A percentile compares a stretch with the other conserved stretches of the same genome.
Conservation (phyloP, 1,139 yeast genomes). For the Pneumocystis murina region DNA sequence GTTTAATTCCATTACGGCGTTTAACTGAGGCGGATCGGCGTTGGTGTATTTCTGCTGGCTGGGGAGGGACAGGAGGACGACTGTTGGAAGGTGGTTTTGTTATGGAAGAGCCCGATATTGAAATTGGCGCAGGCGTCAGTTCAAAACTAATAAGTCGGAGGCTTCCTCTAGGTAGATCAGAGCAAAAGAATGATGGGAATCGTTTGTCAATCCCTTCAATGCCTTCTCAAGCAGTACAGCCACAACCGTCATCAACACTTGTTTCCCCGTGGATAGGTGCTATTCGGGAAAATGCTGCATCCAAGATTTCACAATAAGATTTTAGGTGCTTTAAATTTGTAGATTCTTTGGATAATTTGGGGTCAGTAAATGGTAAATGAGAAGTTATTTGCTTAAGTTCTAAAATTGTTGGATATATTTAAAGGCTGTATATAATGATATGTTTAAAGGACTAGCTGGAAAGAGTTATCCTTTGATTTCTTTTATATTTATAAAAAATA, state of each 20-base stretch:
- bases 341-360: background rate
- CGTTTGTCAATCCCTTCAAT: background rate
- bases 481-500: too few species aligned
- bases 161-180: background rate
- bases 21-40: slow-evolving; percentile 84
- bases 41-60: slow-evolving; percentile 82
- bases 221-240: background rate
- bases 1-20: slow-evolving; percentile 71
- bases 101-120: slow-evolving; percentile 94
- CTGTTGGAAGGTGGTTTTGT: slow-evolving; percentile 71
- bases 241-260: background rate
- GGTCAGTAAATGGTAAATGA: background rate
- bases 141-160: slow-evolving; percentile 53
- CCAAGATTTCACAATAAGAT: background rate
- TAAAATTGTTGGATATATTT: too few species aligned
- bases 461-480: too few species aligned
- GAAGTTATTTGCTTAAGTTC: too few species aligned
- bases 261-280: background rate
- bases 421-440: too few species aligned
- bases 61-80: slow-evolving; percentile 95
- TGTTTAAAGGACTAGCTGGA: too few species aligned
- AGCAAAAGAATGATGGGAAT: background rate
- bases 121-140: slow-evolving; percentile 85
- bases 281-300: background rate
- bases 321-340: background rate